Conservation (phyloP, 2,329 filamentous ascomycete species). For the Celoporthe dispersa region DNA sequence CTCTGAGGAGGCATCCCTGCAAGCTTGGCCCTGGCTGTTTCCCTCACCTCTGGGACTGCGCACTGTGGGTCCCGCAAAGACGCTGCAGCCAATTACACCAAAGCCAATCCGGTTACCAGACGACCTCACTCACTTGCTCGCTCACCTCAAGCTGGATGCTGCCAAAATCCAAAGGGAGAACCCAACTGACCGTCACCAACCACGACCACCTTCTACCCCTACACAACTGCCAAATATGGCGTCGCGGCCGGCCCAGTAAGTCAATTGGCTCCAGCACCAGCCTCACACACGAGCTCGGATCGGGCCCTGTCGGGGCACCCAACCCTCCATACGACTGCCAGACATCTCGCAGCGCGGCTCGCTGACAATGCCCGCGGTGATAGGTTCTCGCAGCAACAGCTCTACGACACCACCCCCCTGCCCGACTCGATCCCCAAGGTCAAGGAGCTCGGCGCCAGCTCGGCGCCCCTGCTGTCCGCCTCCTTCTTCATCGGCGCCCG, state of each 20-base stretch:
- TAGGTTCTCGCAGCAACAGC: constrained; percentile 92
- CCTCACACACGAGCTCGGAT: constrained; percentile 1
- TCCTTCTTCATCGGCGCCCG: constrained; percentile 96
- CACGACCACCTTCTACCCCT: constrained; percentile 34
- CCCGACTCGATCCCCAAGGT: constrained; percentile 91
- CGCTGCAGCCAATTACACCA: constrained; percentile 4
- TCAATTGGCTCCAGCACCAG: constrained; percentile 30
- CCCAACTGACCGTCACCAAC: constrained; percentile 29
- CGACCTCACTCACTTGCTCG: constrained; percentile 17
- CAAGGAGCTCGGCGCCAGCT: constrained; percentile 89
- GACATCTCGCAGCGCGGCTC: background rate
- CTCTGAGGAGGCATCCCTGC: background rate
- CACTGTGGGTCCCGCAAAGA: background rate
- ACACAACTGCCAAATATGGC: constrained; percentile 59
- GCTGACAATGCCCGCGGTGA: constrained; percentile 11
- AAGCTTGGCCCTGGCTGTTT: background rate
- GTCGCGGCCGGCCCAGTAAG: constrained; percentile 62
- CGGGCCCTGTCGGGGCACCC: background rate
- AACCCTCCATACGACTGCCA: background rate
- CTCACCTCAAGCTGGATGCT: constrained; percentile 14
- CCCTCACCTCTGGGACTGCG: background rate
- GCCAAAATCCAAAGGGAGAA: constrained; percentile 13
- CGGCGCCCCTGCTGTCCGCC: constrained; percentile 87
- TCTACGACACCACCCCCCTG: constrained; percentile 95
- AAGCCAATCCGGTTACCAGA: constrained; percentile 35